Conservation (phyloP, 2,329 filamentous ascomycete species). For the Alternaria arborescens region DNA sequence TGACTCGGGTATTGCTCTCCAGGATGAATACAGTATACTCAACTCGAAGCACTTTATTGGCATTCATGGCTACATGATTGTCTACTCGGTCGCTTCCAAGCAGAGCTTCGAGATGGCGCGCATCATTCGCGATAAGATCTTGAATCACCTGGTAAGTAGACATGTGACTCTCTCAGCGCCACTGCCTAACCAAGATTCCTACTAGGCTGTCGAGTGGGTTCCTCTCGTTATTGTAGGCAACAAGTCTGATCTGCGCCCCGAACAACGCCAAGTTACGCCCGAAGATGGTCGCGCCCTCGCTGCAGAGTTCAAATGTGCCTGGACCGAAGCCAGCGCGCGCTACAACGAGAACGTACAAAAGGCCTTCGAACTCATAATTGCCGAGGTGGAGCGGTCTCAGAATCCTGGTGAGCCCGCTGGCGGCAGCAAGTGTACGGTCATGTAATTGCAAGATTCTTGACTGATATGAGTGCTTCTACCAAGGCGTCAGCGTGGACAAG, state of each 20-base stretch:
- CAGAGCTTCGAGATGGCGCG: conserved; percentile 98
- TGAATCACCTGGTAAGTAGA: conserved; percentile 84
- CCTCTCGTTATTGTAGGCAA: conserved; percentile 96
- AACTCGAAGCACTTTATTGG: conserved; percentile 99
- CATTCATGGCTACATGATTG: conserved; percentile 98
- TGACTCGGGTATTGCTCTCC: conserved; percentile 32
- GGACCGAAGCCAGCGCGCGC: conserved; percentile 92
- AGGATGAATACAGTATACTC: conserved; percentile 98
- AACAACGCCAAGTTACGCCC: conserved; percentile 87
- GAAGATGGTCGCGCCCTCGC: conserved; percentile 87
- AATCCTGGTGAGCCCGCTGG: conserved; percentile 85
- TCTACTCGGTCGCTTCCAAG: conserved; percentile 94
- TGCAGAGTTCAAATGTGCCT: conserved; percentile 88
- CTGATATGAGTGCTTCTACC: conserved; percentile 25
- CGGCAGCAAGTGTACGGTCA: conserved; percentile 81
- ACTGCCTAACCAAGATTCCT: conserved; percentile 19
- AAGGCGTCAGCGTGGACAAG: conserved; percentile 16
- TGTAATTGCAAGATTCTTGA: conserved; percentile 65
- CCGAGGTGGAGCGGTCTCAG: conserved; percentile 92
- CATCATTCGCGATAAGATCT: conserved; percentile 95
- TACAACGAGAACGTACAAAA: conserved; percentile 94
- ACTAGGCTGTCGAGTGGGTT: conserved; percentile 86
- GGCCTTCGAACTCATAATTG: conserved; percentile 93
- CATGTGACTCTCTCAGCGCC: conserved; percentile 1
- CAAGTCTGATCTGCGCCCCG: conserved; percentile 91